Base-by-base conservation (phyloP, 2,329 filamentous ascomycete species). In the Aspergillus awamori region DNA sequence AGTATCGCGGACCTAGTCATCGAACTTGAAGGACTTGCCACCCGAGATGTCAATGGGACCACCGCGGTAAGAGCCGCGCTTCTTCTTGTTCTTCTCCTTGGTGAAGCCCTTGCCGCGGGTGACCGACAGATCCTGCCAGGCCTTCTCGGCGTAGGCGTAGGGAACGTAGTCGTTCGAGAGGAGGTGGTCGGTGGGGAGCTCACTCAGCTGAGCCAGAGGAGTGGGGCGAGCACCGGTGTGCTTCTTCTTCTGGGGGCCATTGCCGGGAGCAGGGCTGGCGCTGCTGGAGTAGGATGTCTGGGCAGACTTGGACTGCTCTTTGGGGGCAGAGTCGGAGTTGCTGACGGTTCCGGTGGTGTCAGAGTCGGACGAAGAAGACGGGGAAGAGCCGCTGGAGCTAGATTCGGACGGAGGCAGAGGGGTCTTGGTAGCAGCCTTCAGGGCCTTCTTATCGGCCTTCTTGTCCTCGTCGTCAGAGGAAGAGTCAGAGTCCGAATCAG, bases 11-110 rank as follows among this genome's bases (percentile, higher is more conserved):
- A 54, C 28, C 52, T 86, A 96, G 71, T 96, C 91, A 2, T 97
- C 93, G 78, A 99, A 99, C 81, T 96, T 97, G 81, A 97, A 90
- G 61, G 91, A 90, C 79, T 94, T 93, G 66, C 90, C 89, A 20
- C 89, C 87, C 13, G 84, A 80, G 57, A 94, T 90, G 74, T 99
- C 93, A 71, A 99, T 96, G 56, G 85, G 79, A 6, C 95, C 95
- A 48, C 95, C 95, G 52, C 90, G 88, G 83, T 97, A 99, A 67
- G 89, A 92, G 54, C 95, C 95, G 69, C 88, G 85, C 84, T 93
- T 93, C 85, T 93, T 95, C 84, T 99, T 99, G 81, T 99, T 99
- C 88, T 99, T 99, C 83, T 98, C 95, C 83, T 99, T 99, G 62
- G 94, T 98, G 80, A 99, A 99, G 4, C 92, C 93, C 81, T 97